Evolutionary conservation across 2,329 filamentous ascomycete genomes (phyloP).

Genomic region (Botrytis hyacinthi): DNA sequence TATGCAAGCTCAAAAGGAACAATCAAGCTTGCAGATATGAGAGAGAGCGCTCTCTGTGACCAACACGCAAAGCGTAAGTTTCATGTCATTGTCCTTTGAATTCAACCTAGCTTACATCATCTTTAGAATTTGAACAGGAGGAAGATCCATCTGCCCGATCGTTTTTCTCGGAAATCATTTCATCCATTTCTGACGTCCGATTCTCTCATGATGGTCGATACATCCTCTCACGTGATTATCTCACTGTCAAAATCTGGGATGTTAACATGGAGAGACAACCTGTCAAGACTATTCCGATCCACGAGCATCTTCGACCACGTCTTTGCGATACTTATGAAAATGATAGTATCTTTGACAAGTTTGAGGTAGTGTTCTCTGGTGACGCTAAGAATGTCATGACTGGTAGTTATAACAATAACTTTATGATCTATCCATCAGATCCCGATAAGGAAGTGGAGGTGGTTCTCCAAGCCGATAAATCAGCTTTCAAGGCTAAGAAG

Average conservation of each 20-base stretch:
- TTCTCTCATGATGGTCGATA: slow-evolving; percentile 97
- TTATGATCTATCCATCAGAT: slow-evolving; percentile 99
- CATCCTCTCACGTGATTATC: slow-evolving; percentile 94
- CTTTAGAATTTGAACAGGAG: slow-evolving; percentile 93
- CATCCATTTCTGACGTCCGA: slow-evolving; percentile 96
- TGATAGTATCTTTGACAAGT: slow-evolving; percentile 99
- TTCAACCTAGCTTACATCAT: slow-evolving; percentile 24
- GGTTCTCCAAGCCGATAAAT: slow-evolving; percentile 96
- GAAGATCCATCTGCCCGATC: slow-evolving; percentile 95
- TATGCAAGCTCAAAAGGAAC: slow-evolving; percentile 99
- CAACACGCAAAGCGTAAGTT: slow-evolving; percentile 82
- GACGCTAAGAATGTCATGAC: slow-evolving; percentile 99
- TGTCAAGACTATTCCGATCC: slow-evolving; percentile 97
- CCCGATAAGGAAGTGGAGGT: slow-evolving; percentile 96
- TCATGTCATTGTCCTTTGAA: neutral
- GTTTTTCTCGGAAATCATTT: slow-evolving; percentile 99
- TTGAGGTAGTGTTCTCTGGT: slow-evolving; percentile 97
- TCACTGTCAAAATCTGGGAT: slow-evolving; percentile 99
- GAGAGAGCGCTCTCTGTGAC: slow-evolving; percentile 92
- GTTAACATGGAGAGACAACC: slow-evolving; percentile 98
- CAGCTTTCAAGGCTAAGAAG: slow-evolving; percentile 99
- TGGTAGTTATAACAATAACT: slow-evolving; percentile 99
- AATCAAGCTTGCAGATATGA: slow-evolving; percentile 98
- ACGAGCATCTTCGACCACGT: slow-evolving; percentile 90
- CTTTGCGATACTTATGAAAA: slow-evolving; percentile 99